These are phyloP conservation scores for Benincasa hispida DNA, from an alignment of 306 rosid species.

Conservation along the genomic window DNA sequence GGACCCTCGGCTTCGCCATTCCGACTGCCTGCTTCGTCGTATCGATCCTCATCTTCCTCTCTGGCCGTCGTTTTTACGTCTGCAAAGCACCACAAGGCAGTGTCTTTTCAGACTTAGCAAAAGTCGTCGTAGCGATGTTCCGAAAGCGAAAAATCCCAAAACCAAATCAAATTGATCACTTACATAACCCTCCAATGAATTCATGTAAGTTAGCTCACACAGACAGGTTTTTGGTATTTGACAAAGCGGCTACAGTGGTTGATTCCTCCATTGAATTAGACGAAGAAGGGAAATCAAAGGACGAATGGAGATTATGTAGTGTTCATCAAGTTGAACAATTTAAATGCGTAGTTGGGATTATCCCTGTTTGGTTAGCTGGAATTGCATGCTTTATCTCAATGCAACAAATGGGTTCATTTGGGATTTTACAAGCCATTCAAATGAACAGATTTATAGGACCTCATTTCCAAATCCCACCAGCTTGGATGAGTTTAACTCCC, in stretches of 20 bases:
- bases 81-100: conserved; percentile 31
- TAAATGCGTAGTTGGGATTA: conserved; percentile 21
- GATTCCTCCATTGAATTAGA: conserved; percentile 26
- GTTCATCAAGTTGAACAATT: conserved; percentile 40
- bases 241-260: conserved; percentile 33
- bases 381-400: conserved; percentile 31
- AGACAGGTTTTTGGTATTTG: conserved; percentile 24
- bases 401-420: conserved; percentile 37
- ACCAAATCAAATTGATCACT: conserved; percentile 9
- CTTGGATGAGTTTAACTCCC: conserved; percentile 39
- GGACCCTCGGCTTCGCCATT: conserved; percentile 42
- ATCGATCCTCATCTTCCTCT: conserved; percentile 26
- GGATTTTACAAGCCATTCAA: conserved; percentile 49
- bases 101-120: conserved; percentile 21
- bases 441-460: conserved; percentile 28
- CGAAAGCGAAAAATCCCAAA: conserved; percentile 12
- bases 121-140: conserved; percentile 22
- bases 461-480: conserved; percentile 42
- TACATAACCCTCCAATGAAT: conserved; percentile 15
- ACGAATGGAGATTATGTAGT: conserved; percentile 37
- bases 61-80: conserved; percentile 20
- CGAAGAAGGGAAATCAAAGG: conserved; percentile 13
- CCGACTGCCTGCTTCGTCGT: conserved; percentile 34
- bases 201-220: conserved; percentile 12
- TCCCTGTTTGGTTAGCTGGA: conserved; percentile 43